A percentile compares a stretch with the other conserved stretches of the same genome.
Conservation (phyloP, 2,329 filamentous ascomycete genomes). For the Truncatella angustata region DNA sequence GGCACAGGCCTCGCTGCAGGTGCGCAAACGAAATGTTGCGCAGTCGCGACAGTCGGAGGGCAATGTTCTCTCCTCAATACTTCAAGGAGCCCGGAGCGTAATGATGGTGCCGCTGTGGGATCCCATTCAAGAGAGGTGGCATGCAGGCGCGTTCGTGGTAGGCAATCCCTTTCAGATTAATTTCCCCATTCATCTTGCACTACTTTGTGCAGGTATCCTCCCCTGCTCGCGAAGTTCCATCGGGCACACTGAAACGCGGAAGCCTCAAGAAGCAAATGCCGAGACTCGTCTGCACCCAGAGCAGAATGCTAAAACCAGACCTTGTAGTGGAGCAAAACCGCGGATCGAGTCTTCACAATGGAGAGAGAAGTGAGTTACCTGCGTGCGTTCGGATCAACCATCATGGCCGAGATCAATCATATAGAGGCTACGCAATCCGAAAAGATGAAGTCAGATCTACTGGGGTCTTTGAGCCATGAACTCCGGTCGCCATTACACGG, state of each 20-base stretch:
- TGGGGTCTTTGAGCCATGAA: conserved; percentile 60
- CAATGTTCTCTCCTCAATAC: conserved; percentile 29
- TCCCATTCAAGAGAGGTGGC: conserved; percentile 42
- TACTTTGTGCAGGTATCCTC: too few relatives aligned
- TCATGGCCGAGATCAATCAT: conserved; percentile 54
- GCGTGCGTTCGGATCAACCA: conserved; percentile 48
- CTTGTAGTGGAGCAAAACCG: conserved; percentile 45
- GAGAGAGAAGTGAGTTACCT: conserved; percentile 50
- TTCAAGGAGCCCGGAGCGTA: conserved; percentile 44
- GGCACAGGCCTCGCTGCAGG: background rate
- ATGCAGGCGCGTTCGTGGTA: conserved; percentile 46
- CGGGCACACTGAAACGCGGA: too few relatives aligned
- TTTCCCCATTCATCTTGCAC: too few relatives aligned
- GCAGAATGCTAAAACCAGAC: too few relatives aligned
- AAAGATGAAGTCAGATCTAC: conserved; percentile 54
- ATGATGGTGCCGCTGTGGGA: conserved; percentile 50
- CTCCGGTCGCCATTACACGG: conserved; percentile 61
- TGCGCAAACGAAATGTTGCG: conserved; percentile 6
- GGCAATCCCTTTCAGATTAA: too few relatives aligned
- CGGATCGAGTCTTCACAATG: conserved; percentile 39
- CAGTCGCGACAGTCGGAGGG: conserved; percentile 22
- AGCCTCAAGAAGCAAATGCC: too few relatives aligned
- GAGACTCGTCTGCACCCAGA: too few relatives aligned
- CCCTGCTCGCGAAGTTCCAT: too few relatives aligned
- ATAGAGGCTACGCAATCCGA: conserved; percentile 35